phyloP scores from a whole-genome alignment of 2,329 filamentous ascomycete genomes.

The Ophioceras dolichostomum region DNA sequence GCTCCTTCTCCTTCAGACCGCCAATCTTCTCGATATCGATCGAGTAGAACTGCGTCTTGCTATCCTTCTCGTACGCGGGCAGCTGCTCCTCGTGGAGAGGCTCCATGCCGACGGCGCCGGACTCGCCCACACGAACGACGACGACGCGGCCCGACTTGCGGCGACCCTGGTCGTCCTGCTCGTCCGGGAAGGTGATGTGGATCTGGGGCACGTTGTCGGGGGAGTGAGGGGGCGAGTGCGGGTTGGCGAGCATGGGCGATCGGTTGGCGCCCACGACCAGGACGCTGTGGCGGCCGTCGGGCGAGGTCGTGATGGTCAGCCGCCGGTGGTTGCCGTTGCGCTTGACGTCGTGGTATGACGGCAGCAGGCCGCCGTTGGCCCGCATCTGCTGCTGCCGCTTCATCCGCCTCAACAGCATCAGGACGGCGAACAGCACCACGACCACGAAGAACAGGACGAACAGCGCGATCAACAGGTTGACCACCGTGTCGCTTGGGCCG shows the following conservation, averaged over 20 bases:
- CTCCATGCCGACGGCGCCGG: conserved; percentile 67
- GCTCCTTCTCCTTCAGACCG: conserved; percentile 82
- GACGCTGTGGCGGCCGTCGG: conserved; percentile 48
- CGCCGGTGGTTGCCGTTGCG: conserved; percentile 38
- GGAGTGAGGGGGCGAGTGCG: conserved; percentile 61
- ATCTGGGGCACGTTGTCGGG: conserved; percentile 88
- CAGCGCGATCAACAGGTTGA: conserved; percentile 69
- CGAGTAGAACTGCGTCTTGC: conserved; percentile 72
- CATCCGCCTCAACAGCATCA: conserved; percentile 62
- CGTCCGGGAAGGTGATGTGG: conserved; percentile 94
- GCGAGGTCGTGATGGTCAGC: conserved; percentile 44
- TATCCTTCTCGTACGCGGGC: conserved; percentile 79
- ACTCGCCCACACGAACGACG: conserved; percentile 82
- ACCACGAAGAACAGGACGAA: conserved; percentile 66
- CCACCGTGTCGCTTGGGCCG: conserved; percentile 39
- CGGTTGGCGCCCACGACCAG: conserved; percentile 72
- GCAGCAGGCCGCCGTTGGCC: conserved; percentile 43
- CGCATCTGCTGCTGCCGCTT: conserved; percentile 31
- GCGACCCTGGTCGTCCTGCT: conserved; percentile 77
- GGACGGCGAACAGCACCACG: conserved; percentile 52
- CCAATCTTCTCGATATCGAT: conserved; percentile 92
- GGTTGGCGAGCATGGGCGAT: conserved; percentile 61
- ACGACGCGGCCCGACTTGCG: conserved; percentile 78
- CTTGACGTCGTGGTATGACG: conserved; percentile 46
- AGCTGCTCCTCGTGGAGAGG: conserved; percentile 68